Percentiles rank a stretch among this genome's conserved stretches.
phyloP scores from a whole-genome alignment of 2,329 filamentous ascomycete genomes.

The Aspergillus tamarii region DNA sequence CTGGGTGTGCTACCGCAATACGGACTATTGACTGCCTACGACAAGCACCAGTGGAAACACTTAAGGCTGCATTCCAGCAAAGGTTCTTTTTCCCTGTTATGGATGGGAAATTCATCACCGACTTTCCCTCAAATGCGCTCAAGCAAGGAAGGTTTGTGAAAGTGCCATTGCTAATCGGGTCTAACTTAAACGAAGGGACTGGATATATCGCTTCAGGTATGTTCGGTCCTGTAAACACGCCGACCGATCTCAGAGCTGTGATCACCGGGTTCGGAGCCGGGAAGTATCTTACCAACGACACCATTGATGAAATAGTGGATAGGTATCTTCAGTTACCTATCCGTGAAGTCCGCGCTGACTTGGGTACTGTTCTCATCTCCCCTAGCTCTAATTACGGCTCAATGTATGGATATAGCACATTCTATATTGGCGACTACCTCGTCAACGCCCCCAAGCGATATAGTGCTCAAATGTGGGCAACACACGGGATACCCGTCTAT shows the following conservation, averaged over 20 bases:
- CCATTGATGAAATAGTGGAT: neutral
- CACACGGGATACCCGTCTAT: slow-evolving; percentile 12
- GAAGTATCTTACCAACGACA: neutral
- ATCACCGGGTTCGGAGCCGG: neutral
- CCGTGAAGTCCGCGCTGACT: neutral
- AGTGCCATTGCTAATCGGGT: slow-evolving; percentile 13
- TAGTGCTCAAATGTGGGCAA: slow-evolving; percentile 14
- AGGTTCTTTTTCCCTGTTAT: slow-evolving; percentile 12
- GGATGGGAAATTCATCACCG: slow-evolving; percentile 10
- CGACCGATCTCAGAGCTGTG: slow-evolving; percentile 2
- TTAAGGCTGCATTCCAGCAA: slow-evolving; percentile 10
- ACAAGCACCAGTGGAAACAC: neutral
- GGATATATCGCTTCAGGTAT: neutral
- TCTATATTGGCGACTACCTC: slow-evolving; percentile 17
- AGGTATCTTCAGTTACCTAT: neutral
- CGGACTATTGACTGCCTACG: slow-evolving; percentile 16
- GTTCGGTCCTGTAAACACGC: slow-evolving; percentile 2
- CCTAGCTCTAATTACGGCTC: slow-evolving; percentile 14
- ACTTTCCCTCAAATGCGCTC: neutral
- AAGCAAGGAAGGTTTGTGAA: slow-evolving; percentile 12
- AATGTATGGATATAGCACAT: slow-evolving; percentile 14
- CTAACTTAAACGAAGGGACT: slow-evolving; percentile 17
- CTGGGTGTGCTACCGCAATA: slow-evolving; percentile 9
- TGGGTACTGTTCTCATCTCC: neutral
- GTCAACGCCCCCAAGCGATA: slow-evolving; percentile 18